These are phyloP conservation scores for Ilex paraguariensis DNA, from an alignment of 305 asterid species.

Conservation along the genomic window DNA sequence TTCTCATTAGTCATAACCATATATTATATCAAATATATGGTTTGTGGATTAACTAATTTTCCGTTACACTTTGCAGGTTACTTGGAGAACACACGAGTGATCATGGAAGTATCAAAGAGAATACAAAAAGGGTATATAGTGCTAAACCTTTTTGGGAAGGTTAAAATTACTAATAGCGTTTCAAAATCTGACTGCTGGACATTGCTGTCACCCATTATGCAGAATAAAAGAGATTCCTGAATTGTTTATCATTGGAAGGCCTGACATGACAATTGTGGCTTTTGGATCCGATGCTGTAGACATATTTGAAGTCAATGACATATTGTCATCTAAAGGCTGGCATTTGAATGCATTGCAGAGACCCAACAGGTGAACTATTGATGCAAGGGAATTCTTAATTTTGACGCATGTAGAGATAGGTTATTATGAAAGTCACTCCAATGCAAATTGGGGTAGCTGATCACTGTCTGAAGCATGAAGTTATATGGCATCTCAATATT, in stretches of 20 bases:
- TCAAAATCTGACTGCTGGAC: slow-evolving; percentile 5
- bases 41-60: slow-evolving; percentile 19
- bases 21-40: slow-evolving; percentile 13
- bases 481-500: too few relatives aligned
- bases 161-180: slow-evolving; percentile 1
- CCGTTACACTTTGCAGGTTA: slow-evolving; percentile 45
- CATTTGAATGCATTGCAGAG: slow-evolving; percentile 95
- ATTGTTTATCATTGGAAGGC: slow-evolving; percentile 72
- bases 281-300: slow-evolving; percentile 77
- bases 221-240: slow-evolving; percentile 75
- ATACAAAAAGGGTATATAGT: slow-evolving; percentile 72
- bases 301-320: slow-evolving; percentile 91
- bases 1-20: slow-evolving; percentile 4
- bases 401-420: not conserved
- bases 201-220: slow-evolving; percentile 12
- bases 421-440: too few relatives aligned
- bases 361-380: slow-evolving; percentile 69
- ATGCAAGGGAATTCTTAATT: not conserved
- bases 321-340: slow-evolving; percentile 92
- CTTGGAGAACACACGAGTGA: slow-evolving; percentile 73
- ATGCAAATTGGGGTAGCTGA: too few relatives aligned
- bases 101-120: slow-evolving; percentile 93
- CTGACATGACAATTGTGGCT: slow-evolving; percentile 96
- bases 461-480: too few relatives aligned
- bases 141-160: not conserved